Evolutionary conservation across 805 yeast genomes (phyloP).

Genomic region (Candida taoyuanica): DNA sequence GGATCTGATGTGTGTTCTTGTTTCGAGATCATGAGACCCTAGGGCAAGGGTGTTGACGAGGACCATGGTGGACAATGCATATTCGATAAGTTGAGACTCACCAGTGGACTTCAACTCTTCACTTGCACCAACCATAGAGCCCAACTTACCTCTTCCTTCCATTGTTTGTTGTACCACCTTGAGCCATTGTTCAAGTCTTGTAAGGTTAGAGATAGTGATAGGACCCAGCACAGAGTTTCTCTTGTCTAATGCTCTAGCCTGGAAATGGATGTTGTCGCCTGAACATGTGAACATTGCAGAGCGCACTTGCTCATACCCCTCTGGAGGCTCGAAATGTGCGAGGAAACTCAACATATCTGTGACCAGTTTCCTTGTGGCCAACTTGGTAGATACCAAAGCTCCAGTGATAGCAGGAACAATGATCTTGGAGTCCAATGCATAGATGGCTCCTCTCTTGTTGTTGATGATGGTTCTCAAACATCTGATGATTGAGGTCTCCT

Average conservation of each 20-base stretch:
- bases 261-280: slow-evolving; percentile 28
- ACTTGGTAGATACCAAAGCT: slow-evolving; percentile 68
- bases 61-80: slow-evolving; percentile 64
- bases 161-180: slow-evolving; percentile 58
- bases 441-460: slow-evolving; percentile 55
- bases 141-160: slow-evolving; percentile 85
- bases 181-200: slow-evolving; percentile 69
- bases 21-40: slow-evolving; percentile 31
- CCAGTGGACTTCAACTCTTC: slow-evolving; percentile 63
- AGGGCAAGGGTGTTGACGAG: slow-evolving; percentile 62
- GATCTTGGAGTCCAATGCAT: slow-evolving; percentile 41
- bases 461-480: slow-evolving; percentile 74
- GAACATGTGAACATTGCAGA: slow-evolving; percentile 29
- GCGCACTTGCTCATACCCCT: slow-evolving; percentile 54
- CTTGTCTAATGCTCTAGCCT: slow-evolving; percentile 31
- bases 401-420: slow-evolving; percentile 61
- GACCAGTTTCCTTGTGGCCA: slow-evolving; percentile 72
- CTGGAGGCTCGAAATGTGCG: slow-evolving; percentile 40
- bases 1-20: slow-evolving; percentile 53
- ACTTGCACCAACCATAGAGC: slow-evolving; percentile 89
- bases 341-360: slow-evolving; percentile 68
- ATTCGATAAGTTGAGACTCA: slow-evolving; percentile 65
- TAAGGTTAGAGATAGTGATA: slow-evolving; percentile 28
- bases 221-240: slow-evolving; percentile 27
- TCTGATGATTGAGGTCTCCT: slow-evolving; percentile 71